phyloP scores from a whole-genome alignment of 495 filamentous ascomycete genomes.

The Ascodesmis nigricans region DNA sequence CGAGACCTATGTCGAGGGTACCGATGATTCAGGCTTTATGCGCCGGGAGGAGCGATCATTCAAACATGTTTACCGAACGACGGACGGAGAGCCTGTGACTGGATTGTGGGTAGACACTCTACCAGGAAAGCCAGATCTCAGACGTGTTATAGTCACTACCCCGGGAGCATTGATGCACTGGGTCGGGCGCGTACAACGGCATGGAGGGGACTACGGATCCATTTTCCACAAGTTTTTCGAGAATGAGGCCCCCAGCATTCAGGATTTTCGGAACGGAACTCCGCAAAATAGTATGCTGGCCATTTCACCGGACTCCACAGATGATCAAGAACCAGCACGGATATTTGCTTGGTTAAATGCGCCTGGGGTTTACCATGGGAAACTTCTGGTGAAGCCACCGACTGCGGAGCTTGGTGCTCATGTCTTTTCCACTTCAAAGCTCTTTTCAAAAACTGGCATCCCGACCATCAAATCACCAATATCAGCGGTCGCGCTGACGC shows the following conservation, averaged over 20 bases:
- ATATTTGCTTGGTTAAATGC: conserved; percentile 78
- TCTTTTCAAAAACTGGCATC: conserved; percentile 50
- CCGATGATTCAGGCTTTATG: conserved; percentile 69
- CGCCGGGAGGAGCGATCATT: conserved; percentile 83
- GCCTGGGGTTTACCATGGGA: conserved; percentile 74
- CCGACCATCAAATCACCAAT: conserved; percentile 44
- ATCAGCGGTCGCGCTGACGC: conserved; percentile 61
- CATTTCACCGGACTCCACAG: conserved; percentile 45
- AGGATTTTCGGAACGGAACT: conserved; percentile 20
- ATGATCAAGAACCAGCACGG: conserved; percentile 35
- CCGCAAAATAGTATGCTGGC: conserved; percentile 26
- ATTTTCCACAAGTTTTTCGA: conserved; percentile 80
- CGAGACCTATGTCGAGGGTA: conserved; percentile 85
- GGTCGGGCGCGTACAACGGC: conserved; percentile 46
- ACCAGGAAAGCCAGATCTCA: conserved; percentile 37
- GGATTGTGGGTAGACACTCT: conserved; percentile 63
- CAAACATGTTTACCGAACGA: conserved; percentile 52
- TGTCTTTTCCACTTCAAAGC: conserved; percentile 46
- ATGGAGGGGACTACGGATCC: conserved; percentile 56
- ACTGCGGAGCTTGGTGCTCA: conserved; percentile 38
- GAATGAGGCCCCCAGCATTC: conserved; percentile 30
- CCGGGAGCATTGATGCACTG: conserved; percentile 54
- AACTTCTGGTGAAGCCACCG: conserved; percentile 33
- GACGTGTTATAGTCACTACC: conserved; percentile 58
- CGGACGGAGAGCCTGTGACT: conserved; percentile 52